Percentiles rank a stretch among this genome's conserved stretches.
Evolutionary conservation across 495 filamentous ascomycete species (phyloP).

Genomic region (Lasiosphaeris hirsuta): DNA sequence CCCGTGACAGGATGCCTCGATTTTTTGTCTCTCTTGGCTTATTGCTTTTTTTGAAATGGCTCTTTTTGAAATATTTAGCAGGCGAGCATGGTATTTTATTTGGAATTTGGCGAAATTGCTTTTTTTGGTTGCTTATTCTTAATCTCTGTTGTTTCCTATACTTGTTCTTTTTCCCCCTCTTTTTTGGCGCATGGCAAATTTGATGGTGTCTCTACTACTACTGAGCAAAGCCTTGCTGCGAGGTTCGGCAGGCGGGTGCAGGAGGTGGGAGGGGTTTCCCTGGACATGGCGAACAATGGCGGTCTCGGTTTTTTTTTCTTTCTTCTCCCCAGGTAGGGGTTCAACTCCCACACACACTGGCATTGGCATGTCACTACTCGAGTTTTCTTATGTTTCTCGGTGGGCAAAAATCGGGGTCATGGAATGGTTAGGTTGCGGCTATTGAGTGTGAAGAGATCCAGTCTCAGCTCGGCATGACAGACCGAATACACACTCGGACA

Average conservation of each 20-base stretch:
- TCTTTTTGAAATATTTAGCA: conserved; percentile 22
- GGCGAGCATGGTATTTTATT: conserved; percentile 29
- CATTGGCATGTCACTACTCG: too few relatives aligned
- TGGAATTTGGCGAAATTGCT: conserved; percentile 18
- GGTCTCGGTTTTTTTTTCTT: neutral
- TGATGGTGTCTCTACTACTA: conserved; percentile 20
- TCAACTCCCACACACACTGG: neutral
- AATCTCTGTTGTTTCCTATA: conserved; percentile 23
- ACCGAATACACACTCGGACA: neutral
- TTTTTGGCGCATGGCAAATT: conserved; percentile 22
- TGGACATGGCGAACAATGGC: conserved; percentile 1
- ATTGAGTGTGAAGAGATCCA: neutral
- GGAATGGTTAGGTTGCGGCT: neutral
- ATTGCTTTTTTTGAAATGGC: conserved; percentile 15
- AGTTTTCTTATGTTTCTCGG: too few relatives aligned
- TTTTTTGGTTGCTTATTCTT: conserved; percentile 15
- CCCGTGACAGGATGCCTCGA: conserved; percentile 16
- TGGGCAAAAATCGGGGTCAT: neutral
- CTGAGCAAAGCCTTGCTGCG: conserved; percentile 21
- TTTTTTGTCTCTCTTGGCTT: conserved; percentile 21
- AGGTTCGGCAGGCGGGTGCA: conserved; percentile 17
- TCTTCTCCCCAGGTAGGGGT: neutral
- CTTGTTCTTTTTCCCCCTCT: conserved; percentile 20
- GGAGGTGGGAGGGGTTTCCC: neutral
- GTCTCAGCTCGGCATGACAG: neutral